Base-by-base conservation (phyloP, 2,329 filamentous ascomycete genomes). In the Chaetomiaceae sp. region DNA sequence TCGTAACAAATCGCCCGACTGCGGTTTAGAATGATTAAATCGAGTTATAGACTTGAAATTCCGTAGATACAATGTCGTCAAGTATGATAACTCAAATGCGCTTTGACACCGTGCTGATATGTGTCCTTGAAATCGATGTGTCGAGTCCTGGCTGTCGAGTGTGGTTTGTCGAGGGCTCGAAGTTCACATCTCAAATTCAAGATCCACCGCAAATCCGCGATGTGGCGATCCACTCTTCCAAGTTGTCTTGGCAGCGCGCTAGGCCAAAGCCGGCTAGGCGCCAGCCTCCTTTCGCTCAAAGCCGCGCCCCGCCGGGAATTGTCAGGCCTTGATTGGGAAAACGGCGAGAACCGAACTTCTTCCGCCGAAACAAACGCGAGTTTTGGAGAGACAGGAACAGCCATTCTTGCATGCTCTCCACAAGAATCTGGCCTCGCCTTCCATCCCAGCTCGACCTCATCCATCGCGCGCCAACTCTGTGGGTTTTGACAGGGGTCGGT, bases 391-490 rank as follows among this genome's bases (percentile, higher is more conserved):
- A 20, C 34, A 22, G 20, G 33, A 53, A 22, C 25, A 51, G 39
- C 37, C 38, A 25, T 49, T 46, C 45, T 42, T 48, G 44, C 38
- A 38, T 48, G 53, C 53, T 56, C 54, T 47, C 54, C 54, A 56
- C 54, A 52, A 52, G 48, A 48, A 52, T 31, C 43, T 19, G 38
- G 47, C 34, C 47, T 55, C 47, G 43, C 37, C 47, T 34, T 54
- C 22, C 47, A 27, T 54, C 22, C 36, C 45, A 44, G 46, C 45
- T 50, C 45, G 20, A 53, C 33, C 45, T 29, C 36, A 34, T 45
- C 36, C 36, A 33, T 33, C 40, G 22, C 40, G 45, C 46, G 29
- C 45, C 54, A 36, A 11, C 42, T 31, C 39, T 47, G 36, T 33
- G 40, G 29, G 33, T 36, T 39, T n/a, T n/a, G n/a, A 50, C 54